These are phyloP conservation scores for Aspergillus avenaceus DNA, from an alignment of 495 filamentous ascomycete species.

Conservation along the genomic window DNA sequence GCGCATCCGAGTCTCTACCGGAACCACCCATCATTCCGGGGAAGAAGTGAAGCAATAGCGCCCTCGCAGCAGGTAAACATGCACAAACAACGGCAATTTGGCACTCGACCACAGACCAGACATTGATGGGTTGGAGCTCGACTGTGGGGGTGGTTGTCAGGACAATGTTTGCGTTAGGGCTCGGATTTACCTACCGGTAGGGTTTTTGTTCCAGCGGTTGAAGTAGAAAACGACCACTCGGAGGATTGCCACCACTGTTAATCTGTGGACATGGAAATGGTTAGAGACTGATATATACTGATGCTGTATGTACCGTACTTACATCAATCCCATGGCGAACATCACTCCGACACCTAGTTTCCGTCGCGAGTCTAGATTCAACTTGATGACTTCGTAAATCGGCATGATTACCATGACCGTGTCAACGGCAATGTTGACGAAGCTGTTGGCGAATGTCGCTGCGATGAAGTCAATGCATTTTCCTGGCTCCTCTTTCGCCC, in stretches of 20 bases:
- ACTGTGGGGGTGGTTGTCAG: slow-evolving; percentile 6
- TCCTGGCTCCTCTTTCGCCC: slow-evolving; percentile 19
- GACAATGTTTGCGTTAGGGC: neutral
- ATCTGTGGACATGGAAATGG: slow-evolving; percentile 5
- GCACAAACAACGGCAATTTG: slow-evolving; percentile 29
- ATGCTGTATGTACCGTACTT: too few relatives aligned
- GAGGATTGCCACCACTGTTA: slow-evolving; percentile 25
- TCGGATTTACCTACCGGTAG: slow-evolving; percentile 9
- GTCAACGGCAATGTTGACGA: slow-evolving; percentile 29
- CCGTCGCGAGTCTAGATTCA: slow-evolving; percentile 26
- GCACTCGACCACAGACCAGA: slow-evolving; percentile 30
- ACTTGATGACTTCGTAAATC: slow-evolving; percentile 25
- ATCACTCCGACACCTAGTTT: slow-evolving; percentile 31
- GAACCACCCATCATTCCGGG: slow-evolving; percentile 5
- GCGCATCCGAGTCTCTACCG: neutral
- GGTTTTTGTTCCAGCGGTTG: slow-evolving; percentile 22
- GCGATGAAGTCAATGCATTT: slow-evolving; percentile 25
- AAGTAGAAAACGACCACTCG: slow-evolving; percentile 25
- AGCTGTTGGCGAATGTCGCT: slow-evolving; percentile 23
- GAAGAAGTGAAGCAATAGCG: slow-evolving; percentile 17
- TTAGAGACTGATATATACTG: too few relatives aligned
- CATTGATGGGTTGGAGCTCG: slow-evolving; percentile 22
- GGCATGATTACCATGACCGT: slow-evolving; percentile 24
- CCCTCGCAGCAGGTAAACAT: slow-evolving; percentile 23
- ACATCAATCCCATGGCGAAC: slow-evolving; percentile 31